These are phyloP conservation scores for Diaporthe sp. DNA, from an alignment of 2,329 filamentous ascomycete genomes.

Conservation along the genomic window DNA sequence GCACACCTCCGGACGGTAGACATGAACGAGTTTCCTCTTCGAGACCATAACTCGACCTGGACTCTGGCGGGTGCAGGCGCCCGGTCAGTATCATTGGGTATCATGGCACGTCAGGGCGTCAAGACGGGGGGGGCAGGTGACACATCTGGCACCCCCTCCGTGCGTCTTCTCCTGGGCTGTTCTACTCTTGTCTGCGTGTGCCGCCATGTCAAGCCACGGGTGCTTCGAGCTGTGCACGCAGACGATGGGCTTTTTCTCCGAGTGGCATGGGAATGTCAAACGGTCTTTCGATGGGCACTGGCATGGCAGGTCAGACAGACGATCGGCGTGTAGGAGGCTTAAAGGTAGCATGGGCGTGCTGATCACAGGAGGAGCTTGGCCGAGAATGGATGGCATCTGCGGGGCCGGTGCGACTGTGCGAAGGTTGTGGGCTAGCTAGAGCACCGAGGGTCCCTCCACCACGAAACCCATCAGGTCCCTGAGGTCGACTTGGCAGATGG, in stretches of 20 bases:
- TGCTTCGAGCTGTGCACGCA: background rate
- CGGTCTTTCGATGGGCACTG: background rate
- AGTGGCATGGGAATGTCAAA: constrained; percentile 6
- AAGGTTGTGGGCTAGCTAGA: constrained; percentile 13
- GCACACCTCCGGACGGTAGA: constrained; percentile 10
- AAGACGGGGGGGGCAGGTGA: constrained; percentile 18
- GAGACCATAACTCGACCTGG: background rate
- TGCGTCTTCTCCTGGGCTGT: background rate
- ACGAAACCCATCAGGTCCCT: background rate
- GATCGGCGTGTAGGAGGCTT: constrained; percentile 21
- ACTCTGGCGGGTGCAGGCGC: background rate
- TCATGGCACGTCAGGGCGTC: background rate
- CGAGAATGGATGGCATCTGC: constrained; percentile 7
- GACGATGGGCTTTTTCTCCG: constrained; percentile 10
- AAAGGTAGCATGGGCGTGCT: constrained; percentile 24
- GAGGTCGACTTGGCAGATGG: constrained; percentile 1
- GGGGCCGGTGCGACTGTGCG: constrained; percentile 14
- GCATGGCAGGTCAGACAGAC: constrained; percentile 9
- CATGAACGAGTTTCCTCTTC: background rate
- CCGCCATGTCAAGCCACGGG: background rate
- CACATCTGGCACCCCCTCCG: background rate
- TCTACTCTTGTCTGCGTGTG: background rate
- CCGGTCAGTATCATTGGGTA: constrained; percentile 7
- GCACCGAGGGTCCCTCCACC: constrained; percentile 15
- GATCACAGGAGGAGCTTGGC: constrained; percentile 18